A percentile compares a stretch with the other conserved stretches of the same genome.
Evolutionary conservation across 805 yeast genomes (phyloP).

Genomic region (Blastobotrys mokoenaii): DNA sequence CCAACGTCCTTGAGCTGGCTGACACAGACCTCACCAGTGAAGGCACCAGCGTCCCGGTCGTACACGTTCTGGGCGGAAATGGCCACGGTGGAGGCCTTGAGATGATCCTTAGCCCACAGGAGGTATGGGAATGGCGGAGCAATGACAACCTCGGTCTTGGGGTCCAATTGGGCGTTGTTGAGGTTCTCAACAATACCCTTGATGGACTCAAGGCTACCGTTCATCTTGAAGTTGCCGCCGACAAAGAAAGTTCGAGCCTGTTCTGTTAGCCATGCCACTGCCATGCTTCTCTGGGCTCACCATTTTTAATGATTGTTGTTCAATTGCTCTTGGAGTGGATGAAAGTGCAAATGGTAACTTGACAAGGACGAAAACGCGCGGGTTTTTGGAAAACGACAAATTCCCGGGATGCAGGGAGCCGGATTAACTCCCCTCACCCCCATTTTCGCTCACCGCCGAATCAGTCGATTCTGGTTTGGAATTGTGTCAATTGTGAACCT

Average conservation of each 20-base stretch:
- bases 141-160: conserved; percentile 83
- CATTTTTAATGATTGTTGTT: conserved; percentile 1
- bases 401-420: no score
- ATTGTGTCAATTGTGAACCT: not conserved
- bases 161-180: conserved; percentile 68
- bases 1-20: conserved; percentile 84
- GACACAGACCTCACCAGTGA: conserved; percentile 94
- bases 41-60: conserved; percentile 88
- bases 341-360: not conserved
- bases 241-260: conserved; percentile 89
- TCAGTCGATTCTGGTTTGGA: not conserved
- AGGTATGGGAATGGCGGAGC: conserved; percentile 95
- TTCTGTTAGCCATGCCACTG: not conserved
- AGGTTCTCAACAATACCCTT: conserved; percentile 74
- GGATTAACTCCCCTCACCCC: not conserved
- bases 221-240: conserved; percentile 99
- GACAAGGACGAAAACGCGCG: not conserved
- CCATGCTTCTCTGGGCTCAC: conserved; percentile 1
- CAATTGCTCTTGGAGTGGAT: not conserved
- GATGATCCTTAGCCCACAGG: conserved; percentile 62
- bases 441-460: not conserved
- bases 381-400: not conserved
- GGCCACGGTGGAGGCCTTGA: conserved; percentile 57
- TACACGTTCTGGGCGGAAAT: conserved; percentile 90
- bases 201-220: conserved; percentile 86